Conservation (phyloP, 192 early-diverging fungal species). For the Coemansia sp. region DNA sequence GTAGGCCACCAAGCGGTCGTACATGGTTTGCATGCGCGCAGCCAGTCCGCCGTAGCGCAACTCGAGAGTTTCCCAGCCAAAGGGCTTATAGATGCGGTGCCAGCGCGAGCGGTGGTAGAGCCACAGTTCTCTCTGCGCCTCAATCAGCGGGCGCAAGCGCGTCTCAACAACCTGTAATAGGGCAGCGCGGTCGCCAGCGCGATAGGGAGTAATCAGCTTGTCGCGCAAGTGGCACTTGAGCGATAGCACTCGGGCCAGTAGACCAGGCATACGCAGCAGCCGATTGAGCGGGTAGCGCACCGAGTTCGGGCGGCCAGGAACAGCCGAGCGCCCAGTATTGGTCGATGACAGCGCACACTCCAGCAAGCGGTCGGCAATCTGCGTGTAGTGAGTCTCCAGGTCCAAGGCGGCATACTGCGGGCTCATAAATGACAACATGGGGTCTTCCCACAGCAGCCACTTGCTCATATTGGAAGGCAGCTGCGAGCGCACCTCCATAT, state of each 20-base stretch:
- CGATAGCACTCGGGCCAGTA: conserved; percentile 65
- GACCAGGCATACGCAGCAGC: conserved; percentile 65
- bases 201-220: conserved; percentile 62
- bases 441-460: conserved; percentile 86
- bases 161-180: conserved; percentile 60
- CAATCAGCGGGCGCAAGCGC: conserved; percentile 57
- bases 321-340: conserved; percentile 15
- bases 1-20: conserved; percentile 66
- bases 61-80: conserved; percentile 85
- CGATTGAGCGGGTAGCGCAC: conserved; percentile 66
- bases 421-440: conserved; percentile 71
- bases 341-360: conserved; percentile 47
- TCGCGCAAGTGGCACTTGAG: conserved; percentile 73
- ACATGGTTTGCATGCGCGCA: conserved; percentile 66
- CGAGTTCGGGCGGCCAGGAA: neutral
- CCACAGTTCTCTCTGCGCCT: conserved; percentile 73
- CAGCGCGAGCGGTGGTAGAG: conserved; percentile 77
- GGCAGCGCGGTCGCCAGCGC: conserved; percentile 52
- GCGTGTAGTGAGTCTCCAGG: conserved; percentile 65
- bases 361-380: conserved; percentile 56
- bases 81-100: conserved; percentile 78
- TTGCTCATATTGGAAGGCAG: conserved; percentile 77
- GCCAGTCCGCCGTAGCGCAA: conserved; percentile 77
- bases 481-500: conserved; percentile 55
- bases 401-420: conserved; percentile 74